A percentile compares a stretch with the other conserved stretches of the same genome.
phyloP scores from a whole-genome alignment of 345 rosid genomes.

The Stellera chamaejasme region DNA sequence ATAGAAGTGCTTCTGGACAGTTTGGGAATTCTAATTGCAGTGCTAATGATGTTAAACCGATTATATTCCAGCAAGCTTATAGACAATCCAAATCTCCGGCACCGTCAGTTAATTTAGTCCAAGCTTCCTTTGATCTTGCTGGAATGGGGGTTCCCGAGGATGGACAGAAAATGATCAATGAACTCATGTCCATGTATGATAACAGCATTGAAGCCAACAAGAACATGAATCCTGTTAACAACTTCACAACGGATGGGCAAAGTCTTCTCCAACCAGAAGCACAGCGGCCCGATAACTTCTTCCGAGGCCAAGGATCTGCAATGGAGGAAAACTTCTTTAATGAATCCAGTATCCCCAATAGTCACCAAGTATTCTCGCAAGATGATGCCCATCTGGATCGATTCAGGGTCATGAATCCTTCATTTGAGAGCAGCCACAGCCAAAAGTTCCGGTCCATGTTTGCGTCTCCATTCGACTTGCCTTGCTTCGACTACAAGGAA shows the following conservation, averaged over 20 bases:
- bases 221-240: conserved; percentile 14
- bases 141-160: conserved; percentile 48
- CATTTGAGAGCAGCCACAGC: conserved; percentile 15
- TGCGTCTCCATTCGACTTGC: conserved; percentile 29
- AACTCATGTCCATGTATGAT: conserved; percentile 45
- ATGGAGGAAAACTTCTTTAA: conserved; percentile 21
- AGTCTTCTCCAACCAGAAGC: conserved; percentile 8
- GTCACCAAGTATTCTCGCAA: conserved; percentile 17
- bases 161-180: conserved; percentile 42
- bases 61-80: conserved; percentile 21
- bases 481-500: conserved; percentile 11
- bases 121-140: conserved; percentile 21
- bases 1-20: conserved; percentile 22
- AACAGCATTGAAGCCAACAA: conserved; percentile 29
- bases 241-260: conserved; percentile 6
- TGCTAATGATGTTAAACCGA: conserved; percentile 17
- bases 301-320: conserved; percentile 20
- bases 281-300: conserved; percentile 21
- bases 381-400: conserved; percentile 23
- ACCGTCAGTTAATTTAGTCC: conserved; percentile 5
- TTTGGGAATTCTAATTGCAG: conserved; percentile 32
- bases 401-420: conserved; percentile 28
- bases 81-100: conserved; percentile 24
- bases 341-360: conserved; percentile 18
- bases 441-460: conserved; percentile 17